Conservation (phyloP, 345 rosid genomes). For the Brassica carinata region DNA sequence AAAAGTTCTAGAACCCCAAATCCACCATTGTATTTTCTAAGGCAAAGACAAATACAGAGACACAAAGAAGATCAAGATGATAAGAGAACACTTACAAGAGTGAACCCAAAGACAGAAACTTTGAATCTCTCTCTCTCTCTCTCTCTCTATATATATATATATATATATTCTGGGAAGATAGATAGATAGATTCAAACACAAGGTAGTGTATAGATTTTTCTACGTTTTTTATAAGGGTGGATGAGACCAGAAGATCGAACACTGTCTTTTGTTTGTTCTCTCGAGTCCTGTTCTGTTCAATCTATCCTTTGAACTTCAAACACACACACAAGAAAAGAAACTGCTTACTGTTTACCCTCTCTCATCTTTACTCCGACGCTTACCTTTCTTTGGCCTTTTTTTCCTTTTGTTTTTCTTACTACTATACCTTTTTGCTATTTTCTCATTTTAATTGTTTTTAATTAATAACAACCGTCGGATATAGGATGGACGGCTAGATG, state of each 20-base stretch:
- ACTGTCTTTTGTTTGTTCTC: slow-evolving; percentile 1
- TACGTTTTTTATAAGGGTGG: not conserved
- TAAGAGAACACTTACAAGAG: slow-evolving; percentile 39
- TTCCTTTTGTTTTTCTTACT: not conserved
- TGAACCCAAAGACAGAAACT: slow-evolving; percentile 17
- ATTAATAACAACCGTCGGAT: slow-evolving; percentile 31
- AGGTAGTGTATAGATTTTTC: not conserved
- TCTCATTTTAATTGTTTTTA: not conserved
- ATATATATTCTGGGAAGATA: not conserved
- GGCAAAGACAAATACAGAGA: slow-evolving; percentile 13
- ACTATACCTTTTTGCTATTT: not conserved
- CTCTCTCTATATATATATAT: too few relatives aligned
- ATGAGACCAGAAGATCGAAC: slow-evolving; percentile 37
- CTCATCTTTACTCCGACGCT: slow-evolving; percentile 37
- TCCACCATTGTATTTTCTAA: slow-evolving; percentile 6
- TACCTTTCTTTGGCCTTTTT: slow-evolving; percentile 29
- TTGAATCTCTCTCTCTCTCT: too few relatives aligned
- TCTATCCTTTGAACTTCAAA: slow-evolving; percentile 30
- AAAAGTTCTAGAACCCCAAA: not conserved
- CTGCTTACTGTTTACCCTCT: slow-evolving; percentile 29
- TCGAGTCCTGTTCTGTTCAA: not conserved
- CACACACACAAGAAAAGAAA: slow-evolving; percentile 23
- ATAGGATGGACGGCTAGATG: slow-evolving; percentile 15
- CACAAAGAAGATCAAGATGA: slow-evolving; percentile 9
- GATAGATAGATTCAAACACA: slow-evolving; percentile 30